Percentiles rank a stretch among this genome's conserved stretches.
These are phyloP conservation scores for Glycyrrhiza uralensis DNA, from an alignment of 306 rosid species.

Conservation along the genomic window DNA sequence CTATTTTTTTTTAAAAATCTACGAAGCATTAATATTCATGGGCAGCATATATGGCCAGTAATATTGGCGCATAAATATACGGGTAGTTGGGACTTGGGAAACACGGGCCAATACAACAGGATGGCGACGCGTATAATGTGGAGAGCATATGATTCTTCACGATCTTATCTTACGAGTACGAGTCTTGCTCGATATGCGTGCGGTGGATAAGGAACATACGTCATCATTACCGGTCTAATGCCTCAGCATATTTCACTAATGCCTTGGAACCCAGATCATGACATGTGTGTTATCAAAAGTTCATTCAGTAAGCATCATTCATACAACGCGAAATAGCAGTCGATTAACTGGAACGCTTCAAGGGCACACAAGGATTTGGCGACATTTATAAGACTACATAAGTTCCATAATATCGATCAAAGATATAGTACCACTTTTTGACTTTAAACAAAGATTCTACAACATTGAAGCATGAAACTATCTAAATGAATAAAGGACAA, in stretches of 20 bases:
- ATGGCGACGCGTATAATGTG: conserved; percentile 4
- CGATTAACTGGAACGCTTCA: neutral
- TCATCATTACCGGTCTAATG: no score
- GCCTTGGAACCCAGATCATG: neutral
- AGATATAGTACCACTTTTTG: conserved; percentile 7
- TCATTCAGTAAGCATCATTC: neutral
- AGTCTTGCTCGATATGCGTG: neutral
- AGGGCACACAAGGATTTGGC: neutral
- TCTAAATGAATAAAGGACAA: conserved; percentile 25
- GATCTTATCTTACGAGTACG: neutral
- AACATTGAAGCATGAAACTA: conserved; percentile 19
- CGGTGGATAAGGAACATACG: neutral
- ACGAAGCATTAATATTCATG: no score
- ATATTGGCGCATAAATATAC: no score
- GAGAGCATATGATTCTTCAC: neutral
- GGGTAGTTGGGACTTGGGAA: neutral
- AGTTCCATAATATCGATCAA: neutral
- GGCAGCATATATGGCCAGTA: no score
- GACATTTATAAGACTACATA: neutral
- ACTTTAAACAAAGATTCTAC: conserved; percentile 30
- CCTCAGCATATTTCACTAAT: no score
- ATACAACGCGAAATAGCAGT: neutral
- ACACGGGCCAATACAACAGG: neutral
- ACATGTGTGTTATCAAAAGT: neutral
- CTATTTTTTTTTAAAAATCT: no score